phyloP scores from a whole-genome alignment of 371 early-diverging fungal species.

The Circinella umbellata region DNA sequence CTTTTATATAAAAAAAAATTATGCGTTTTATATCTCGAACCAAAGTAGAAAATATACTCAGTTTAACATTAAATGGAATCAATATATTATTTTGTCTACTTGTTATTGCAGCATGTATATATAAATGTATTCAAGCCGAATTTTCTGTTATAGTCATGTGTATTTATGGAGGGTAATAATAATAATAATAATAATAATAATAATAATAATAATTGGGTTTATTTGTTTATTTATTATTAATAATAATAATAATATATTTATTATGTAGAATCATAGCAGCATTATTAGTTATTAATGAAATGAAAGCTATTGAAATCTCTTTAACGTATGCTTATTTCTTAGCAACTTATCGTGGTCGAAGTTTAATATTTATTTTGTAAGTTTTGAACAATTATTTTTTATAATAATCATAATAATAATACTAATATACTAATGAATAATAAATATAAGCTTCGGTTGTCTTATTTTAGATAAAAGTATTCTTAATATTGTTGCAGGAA shows the following conservation, averaged over 20 bases:
- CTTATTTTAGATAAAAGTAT: slow-evolving; percentile 35
- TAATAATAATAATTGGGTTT: no score
- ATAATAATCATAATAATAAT: no score
- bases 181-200: not conserved
- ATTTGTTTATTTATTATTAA: not conserved
- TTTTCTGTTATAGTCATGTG: slow-evolving; percentile 46
- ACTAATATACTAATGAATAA: not conserved
- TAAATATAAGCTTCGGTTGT: slow-evolving; percentile 49
- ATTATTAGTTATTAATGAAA: slow-evolving; percentile 39
- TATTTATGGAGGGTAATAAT: slow-evolving; percentile 47
- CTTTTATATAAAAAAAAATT: not conserved
- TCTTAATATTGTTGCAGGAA: slow-evolving; percentile 43
- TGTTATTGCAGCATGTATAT: slow-evolving; percentile 36
- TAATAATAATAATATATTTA: not conserved
- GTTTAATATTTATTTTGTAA: slow-evolving; percentile 50
- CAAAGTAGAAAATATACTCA: slow-evolving; percentile 46
- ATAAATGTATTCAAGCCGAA: slow-evolving; percentile 36
- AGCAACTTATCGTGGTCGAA: slow-evolving; percentile 40
- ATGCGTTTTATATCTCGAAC: slow-evolving; percentile 41
- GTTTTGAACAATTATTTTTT: no score
- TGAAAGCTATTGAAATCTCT: slow-evolving; percentile 29
- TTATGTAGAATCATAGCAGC: slow-evolving; percentile 38
- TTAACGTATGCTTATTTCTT: slow-evolving; percentile 38
- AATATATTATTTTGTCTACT: slow-evolving; percentile 41
- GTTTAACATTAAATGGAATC: slow-evolving; percentile 40